Evolutionary conservation across 108 stramenopile species (phyloP).

Genomic region (Nitzschia inconspicua): DNA sequence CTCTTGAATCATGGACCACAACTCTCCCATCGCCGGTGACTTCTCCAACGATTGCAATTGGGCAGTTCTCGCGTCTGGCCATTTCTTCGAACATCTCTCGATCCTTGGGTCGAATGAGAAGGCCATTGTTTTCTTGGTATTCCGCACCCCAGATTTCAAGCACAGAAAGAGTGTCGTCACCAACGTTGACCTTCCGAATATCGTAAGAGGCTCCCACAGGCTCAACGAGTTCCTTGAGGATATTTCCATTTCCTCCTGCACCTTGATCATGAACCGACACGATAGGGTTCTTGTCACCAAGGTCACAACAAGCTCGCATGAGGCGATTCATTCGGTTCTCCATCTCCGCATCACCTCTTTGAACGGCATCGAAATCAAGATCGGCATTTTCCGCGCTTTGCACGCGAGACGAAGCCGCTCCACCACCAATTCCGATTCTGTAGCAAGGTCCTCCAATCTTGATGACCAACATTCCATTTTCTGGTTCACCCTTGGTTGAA

Average conservation of each 20-base stretch:
- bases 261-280: conserved; percentile 98
- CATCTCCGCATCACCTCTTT: conserved; percentile 99
- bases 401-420: conserved; percentile 91
- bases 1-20: conserved; percentile 87
- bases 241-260: conserved; percentile 99
- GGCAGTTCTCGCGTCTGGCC: conserved; percentile 94
- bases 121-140: conserved; percentile 99
- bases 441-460: conserved; percentile 99
- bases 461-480: conserved; percentile 94
- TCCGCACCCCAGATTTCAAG: conserved; percentile 99
- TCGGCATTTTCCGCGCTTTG: conserved; percentile 84
- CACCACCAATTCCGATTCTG: conserved; percentile 98
- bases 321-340: conserved; percentile 97
- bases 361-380: conserved; percentile 98
- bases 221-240: conserved; percentile 99
- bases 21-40: conserved; percentile 93
- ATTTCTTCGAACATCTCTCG: conserved; percentile 77
- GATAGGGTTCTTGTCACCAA: conserved; percentile 95
- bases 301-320: conserved; percentile 96
- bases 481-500: conserved; percentile 88
- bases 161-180: conserved; percentile 94
- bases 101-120: conserved; percentile 82
- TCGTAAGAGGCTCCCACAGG: conserved; percentile 95
- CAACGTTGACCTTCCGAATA: conserved; percentile 84
- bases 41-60: conserved; percentile 81